Evolutionary conservation across 352 stramenopile species (phyloP).

Genomic region (Phytophthora hibernalis): DNA sequence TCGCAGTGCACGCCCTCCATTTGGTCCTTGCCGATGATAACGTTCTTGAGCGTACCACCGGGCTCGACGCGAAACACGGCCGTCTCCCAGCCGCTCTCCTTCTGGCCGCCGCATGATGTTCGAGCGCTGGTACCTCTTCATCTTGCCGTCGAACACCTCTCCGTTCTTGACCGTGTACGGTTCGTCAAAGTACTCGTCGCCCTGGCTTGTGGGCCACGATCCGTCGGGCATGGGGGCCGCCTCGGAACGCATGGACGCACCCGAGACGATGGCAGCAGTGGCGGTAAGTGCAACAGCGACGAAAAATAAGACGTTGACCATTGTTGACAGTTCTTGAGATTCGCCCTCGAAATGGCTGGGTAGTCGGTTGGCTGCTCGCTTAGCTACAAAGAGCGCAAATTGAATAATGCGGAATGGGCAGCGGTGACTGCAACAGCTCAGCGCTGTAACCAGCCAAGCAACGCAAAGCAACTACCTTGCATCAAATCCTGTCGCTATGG

Average conservation of each 20-base stretch:
- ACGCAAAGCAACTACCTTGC: slow-evolving; percentile 8
- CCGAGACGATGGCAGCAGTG: slow-evolving; percentile 23
- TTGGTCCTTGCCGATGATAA: slow-evolving; percentile 56
- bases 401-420: slow-evolving; percentile 16
- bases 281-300: slow-evolving; percentile 14
- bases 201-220: slow-evolving; percentile 30
- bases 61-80: slow-evolving; percentile 49
- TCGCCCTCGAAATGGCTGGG: background rate
- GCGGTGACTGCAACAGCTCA: slow-evolving; percentile 14
- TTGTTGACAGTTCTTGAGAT: slow-evolving; percentile 9
- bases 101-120: slow-evolving; percentile 53
- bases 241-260: slow-evolving; percentile 32
- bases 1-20: slow-evolving; percentile 34
- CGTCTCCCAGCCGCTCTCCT: slow-evolving; percentile 35
- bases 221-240: slow-evolving; percentile 31
- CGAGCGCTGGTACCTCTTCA: slow-evolving; percentile 32
- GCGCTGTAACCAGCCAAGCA: background rate
- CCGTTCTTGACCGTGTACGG: slow-evolving; percentile 42
- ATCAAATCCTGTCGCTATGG: slow-evolving; percentile 35
- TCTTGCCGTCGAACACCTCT: slow-evolving; percentile 42
- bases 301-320: slow-evolving; percentile 36
- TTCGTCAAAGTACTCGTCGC: slow-evolving; percentile 33
- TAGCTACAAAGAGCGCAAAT: slow-evolving; percentile 21
- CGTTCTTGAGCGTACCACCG: slow-evolving; percentile 57
- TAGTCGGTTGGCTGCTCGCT: slow-evolving; percentile 5